Evolutionary conservation across 139 green algal genomes (phyloP), one percentile per base, ranked within the genome.

Genomic region (Gonium pectorale): DNA sequence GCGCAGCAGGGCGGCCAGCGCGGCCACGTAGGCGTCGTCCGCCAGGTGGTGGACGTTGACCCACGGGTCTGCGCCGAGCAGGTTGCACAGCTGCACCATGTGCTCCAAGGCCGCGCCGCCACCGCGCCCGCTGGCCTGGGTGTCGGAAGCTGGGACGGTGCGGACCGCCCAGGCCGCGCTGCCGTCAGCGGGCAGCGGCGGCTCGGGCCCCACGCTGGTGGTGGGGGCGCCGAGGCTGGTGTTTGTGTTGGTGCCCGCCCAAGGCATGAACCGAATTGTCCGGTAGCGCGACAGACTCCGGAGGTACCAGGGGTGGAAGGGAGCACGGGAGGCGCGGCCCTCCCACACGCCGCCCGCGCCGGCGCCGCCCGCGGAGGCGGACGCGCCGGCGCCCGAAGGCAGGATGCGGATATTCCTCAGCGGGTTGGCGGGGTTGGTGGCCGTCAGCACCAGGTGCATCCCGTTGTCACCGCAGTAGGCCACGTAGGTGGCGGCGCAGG

Each of bases 291-390:
- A 59, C 26, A 82, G 1, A 29, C 37, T 60, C 73, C 69, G 51
- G 5, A 22, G 85, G 77, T 83, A 89, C 77, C 77, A 86, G 60
- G 85, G 85, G 85, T 89, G 85, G 77, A 89, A 89, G 62, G 66
- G 37, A 37, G 66, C 13, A 0, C 85, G 67, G 11, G 52, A n/a
- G 24, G 37, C 59, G 2, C 46, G 51, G 4, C 8, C 35, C 85
- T 89, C 85, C 69, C 73, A 89, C 1, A 59, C 75, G 41, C 75
- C 75, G 59, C 75, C 75, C n/a, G 38, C 75, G 40, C 75, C 75
- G 0, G 59, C 59, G 21, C 75, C 75, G 75, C 75, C 75, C 13
- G 75, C 75, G 26, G 59, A 72, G 21, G 40, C 75, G 8, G 59
- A 59, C 2, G 27, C n/a, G 43, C 59, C 59, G 29, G 71, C 59